Evolutionary conservation across 352 stramenopile genomes (phyloP), one percentile per base, ranked within the genome.

Genomic region (Pilasporangium apinafurcum): DNA sequence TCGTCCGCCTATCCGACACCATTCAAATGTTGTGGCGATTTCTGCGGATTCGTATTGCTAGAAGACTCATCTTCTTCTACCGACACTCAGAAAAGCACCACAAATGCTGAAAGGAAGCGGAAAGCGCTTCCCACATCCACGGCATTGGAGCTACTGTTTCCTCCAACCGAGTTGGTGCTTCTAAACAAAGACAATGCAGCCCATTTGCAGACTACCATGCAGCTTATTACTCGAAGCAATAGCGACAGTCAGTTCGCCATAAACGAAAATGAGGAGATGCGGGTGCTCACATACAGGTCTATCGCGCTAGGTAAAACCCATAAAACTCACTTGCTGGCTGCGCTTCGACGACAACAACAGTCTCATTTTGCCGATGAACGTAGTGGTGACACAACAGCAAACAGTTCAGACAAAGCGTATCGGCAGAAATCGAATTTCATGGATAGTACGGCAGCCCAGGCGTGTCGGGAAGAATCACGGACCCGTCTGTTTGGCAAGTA

Each of bases 1-100:
- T n/a, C n/a, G n/a, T n/a, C n/a, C n/a, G n/a, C n/a, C n/a, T n/a
- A n/a, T n/a, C 68, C 68, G 16, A 86, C 70, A 25, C 76, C 71
- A 3, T 92, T 87, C 63, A 83, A 85, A 47, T 89, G 80, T 62
- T 79, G 61, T 22, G 76, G 79, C 13, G 76, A 89, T 42, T 89
- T 89, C 40, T 89, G 76, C 51, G 58, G 62, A 36, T 79, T 86
- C 29, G 47, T 62, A 12, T 16, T 85, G 24, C 53, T 70, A 30
- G 49, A 74, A 35, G 48, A 56, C 37, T 30, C 18, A 44, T 37
- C 16, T 24, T 32, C 4, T 4, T 37, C 8, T n/a, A 37, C 31
- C 25, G 5, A 0, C 29, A n/a, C n/a, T 0, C 24, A 31, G 8
- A 5, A 21, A 26, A 42, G 18, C 30, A n/a, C n/a, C n/a, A n/a